These are phyloP conservation scores for Alectoria sarmentosa DNA, from an alignment of 495 filamentous ascomycete genomes.

Conservation along the genomic window DNA sequence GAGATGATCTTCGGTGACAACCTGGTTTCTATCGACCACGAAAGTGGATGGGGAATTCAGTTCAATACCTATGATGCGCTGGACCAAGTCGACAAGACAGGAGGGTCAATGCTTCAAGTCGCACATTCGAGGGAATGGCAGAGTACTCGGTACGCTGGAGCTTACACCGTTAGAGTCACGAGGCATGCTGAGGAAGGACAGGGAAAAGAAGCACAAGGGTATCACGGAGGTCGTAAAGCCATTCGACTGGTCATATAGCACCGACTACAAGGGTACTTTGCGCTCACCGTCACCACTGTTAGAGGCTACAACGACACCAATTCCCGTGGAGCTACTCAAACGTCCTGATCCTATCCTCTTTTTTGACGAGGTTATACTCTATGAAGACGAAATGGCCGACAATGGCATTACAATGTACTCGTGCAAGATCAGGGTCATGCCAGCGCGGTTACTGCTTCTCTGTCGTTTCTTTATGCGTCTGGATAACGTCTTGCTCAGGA, in stretches of 20 bases:
- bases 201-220: constrained; percentile 77
- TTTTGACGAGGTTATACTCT: constrained; percentile 89
- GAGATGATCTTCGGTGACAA: constrained; percentile 99
- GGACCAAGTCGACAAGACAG: constrained; percentile 90
- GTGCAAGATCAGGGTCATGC: constrained; percentile 89
- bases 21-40: constrained; percentile 64
- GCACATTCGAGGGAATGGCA: constrained; percentile 90
- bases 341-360: constrained; percentile 88
- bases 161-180: constrained; percentile 6
- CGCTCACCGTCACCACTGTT: constrained; percentile 37
- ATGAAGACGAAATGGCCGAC: constrained; percentile 96
- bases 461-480: constrained; percentile 88
- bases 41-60: constrained; percentile 61
- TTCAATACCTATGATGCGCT: constrained; percentile 86
- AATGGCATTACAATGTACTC: constrained; percentile 87
- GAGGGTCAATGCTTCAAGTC: constrained; percentile 79
- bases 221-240: constrained; percentile 92
- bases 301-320: constrained; percentile 46
- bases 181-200: constrained; percentile 30
- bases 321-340: constrained; percentile 78
- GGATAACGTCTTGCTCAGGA: constrained; percentile 77
- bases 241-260: constrained; percentile 97
- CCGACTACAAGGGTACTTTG: constrained; percentile 68
- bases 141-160: constrained; percentile 52
- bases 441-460: constrained; percentile 72